Percentiles rank a stretch among this genome's conserved stretches.
Evolutionary conservation across 1,139 yeast species (phyloP).

Genomic region (Saccharomyces uvarum): DNA sequence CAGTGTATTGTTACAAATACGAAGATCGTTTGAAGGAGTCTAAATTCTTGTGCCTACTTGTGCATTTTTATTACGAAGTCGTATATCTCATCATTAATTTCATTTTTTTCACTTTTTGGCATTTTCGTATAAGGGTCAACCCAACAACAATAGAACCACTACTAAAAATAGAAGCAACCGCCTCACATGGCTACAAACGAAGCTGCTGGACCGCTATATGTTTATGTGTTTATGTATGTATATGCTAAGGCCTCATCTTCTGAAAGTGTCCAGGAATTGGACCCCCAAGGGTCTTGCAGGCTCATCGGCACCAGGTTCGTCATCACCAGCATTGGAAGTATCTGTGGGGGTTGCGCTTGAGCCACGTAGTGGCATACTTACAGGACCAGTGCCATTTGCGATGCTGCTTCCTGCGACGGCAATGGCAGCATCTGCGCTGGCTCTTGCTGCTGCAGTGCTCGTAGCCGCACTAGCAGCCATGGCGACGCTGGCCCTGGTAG

Average conservation of each 20-base stretch:
- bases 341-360: conserved; percentile 1
- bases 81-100: neutral
- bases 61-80: neutral
- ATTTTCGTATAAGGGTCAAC: neutral
- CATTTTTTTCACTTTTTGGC: neutral
- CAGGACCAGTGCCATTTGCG: conserved; percentile 3
- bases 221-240: neutral
- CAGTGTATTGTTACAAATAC: neutral
- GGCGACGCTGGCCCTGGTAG: neutral
- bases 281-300: conserved; percentile 30
- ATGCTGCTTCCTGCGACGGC: neutral
- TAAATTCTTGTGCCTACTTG: neutral
- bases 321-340: conserved; percentile 17
- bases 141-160: neutral
- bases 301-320: conserved; percentile 24
- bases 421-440: conserved; percentile 3
- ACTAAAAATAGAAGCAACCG: neutral
- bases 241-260: conserved; percentile 17
- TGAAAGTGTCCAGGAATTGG: conserved; percentile 30
- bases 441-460: conserved; percentile 1
- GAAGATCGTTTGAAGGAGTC: neutral
- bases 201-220: neutral
- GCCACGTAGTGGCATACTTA: neutral
- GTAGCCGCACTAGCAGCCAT: conserved; percentile 1
- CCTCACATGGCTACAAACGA: neutral